These are phyloP conservation scores for Pseudocercospora vitis DNA, from an alignment of 2,329 filamentous ascomycete genomes.

Conservation along the genomic window DNA sequence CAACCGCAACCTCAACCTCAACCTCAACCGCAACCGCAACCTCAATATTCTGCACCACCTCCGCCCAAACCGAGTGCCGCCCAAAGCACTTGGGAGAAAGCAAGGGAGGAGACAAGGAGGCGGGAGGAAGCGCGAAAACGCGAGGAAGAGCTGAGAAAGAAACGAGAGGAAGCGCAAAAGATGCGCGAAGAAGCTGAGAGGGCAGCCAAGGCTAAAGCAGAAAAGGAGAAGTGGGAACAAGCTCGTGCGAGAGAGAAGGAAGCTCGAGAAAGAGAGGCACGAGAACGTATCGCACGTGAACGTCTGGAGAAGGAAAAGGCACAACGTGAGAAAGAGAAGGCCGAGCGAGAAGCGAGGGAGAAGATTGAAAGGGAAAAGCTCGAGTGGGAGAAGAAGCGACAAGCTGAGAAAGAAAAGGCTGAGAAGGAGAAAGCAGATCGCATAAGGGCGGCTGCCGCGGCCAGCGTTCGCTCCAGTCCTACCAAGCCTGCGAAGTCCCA, in stretches of 20 bases:
- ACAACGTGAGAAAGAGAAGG: conserved; percentile 43
- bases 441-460: conserved; percentile 33
- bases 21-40: conserved; percentile 27
- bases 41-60: conserved; percentile 19
- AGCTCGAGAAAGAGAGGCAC: conserved; percentile 49
- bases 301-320: conserved; percentile 40
- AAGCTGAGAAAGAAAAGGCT: conserved; percentile 19
- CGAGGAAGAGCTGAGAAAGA: conserved; percentile 61
- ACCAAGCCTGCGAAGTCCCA: conserved; percentile 54
- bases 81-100: conserved; percentile 61
- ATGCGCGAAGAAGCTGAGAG: conserved; percentile 51
- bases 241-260: conserved; percentile 50
- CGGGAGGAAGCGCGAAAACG: conserved; percentile 61
- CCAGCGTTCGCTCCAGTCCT: conserved; percentile 33
- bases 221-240: conserved; percentile 55
- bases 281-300: conserved; percentile 47
- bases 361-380: conserved; percentile 44
- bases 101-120: conserved; percentile 64
- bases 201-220: conserved; percentile 47
- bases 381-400: conserved; percentile 41
- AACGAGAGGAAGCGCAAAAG: conserved; percentile 57
- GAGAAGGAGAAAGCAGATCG: conserved; percentile 28
- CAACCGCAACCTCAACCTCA: conserved; percentile 21
- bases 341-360: conserved; percentile 39
- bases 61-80: conserved; percentile 29